Conservation (phyloP, 2,329 filamentous ascomycete genomes). For the Pleurostoma richardsiae region DNA sequence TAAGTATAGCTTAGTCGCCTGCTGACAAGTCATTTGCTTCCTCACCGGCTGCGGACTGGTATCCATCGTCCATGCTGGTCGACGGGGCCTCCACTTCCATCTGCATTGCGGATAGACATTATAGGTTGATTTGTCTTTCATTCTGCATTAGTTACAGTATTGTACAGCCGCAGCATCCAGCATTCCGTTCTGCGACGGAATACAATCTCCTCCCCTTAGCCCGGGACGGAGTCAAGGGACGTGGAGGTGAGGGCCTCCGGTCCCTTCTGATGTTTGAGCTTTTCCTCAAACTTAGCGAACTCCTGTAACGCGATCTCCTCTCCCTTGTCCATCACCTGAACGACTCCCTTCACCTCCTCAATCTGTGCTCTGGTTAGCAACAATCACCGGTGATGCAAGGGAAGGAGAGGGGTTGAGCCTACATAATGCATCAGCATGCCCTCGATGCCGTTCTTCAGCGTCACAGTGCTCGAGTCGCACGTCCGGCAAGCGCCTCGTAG, state of each 20-base stretch:
- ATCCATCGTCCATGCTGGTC: too few species aligned
- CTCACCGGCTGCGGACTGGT: too few species aligned
- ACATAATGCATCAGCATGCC: slow-evolving; percentile 97
- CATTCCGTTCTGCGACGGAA: too few species aligned
- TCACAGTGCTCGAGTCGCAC: slow-evolving; percentile 95
- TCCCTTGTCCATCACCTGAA: slow-evolving; percentile 86
- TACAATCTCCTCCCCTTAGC: slow-evolving; percentile 13
- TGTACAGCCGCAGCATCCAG: too few species aligned
- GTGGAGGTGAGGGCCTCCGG: slow-evolving; percentile 28
- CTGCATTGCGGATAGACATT: too few species aligned
- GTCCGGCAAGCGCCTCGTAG: slow-evolving; percentile 89
- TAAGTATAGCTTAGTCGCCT: too few species aligned
- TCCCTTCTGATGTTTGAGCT: slow-evolving; percentile 51
- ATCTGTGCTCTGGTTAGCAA: slow-evolving; percentile 56
- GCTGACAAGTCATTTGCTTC: too few species aligned
- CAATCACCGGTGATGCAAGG: not conserved
- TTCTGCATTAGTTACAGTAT: too few species aligned
- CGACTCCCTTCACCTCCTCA: slow-evolving; percentile 89
- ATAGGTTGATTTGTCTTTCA: too few species aligned
- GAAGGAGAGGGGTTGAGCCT: slow-evolving; percentile 31
- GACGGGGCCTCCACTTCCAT: too few species aligned
- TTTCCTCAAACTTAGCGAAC: slow-evolving; percentile 95
- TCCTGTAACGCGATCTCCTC: slow-evolving; percentile 83
- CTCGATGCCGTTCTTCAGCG: slow-evolving; percentile 95
- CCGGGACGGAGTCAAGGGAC: slow-evolving; percentile 30